Conservation (phyloP, 768 basidiomycete species). For the Candolleomyces eurysporus region DNA sequence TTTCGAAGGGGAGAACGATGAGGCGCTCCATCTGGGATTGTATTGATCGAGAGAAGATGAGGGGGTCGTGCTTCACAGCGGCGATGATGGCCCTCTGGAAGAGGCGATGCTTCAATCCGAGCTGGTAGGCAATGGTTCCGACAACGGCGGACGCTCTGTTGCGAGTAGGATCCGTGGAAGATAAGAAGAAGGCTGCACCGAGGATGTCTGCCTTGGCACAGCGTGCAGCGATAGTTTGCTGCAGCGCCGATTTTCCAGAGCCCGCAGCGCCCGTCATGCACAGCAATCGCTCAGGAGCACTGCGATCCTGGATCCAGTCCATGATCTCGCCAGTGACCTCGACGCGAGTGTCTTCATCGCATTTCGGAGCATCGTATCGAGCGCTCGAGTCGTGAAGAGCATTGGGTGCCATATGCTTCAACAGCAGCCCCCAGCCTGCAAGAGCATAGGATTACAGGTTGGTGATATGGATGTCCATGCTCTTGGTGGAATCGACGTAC, state of each 20-base stretch:
- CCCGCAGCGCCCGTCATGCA: constrained; percentile 2
- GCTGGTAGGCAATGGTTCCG: constrained; percentile 4
- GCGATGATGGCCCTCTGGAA: not conserved
- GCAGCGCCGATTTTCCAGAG: not conserved
- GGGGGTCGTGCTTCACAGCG: not conserved
- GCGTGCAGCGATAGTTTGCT: not conserved
- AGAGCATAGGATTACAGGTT: too few species aligned
- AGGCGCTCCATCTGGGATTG: not conserved
- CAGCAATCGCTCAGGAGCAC: not conserved
- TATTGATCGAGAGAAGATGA: not conserved
- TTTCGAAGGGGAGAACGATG: not conserved
- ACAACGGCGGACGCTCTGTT: not conserved
- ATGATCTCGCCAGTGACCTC: constrained; percentile 2
- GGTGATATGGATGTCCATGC: too few species aligned
- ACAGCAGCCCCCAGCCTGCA: too few species aligned
- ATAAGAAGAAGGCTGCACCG: constrained; percentile 1
- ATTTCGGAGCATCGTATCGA: constrained; percentile 1
- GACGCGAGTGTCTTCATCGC: not conserved
- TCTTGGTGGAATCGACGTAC: too few species aligned
- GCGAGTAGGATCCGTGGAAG: not conserved
- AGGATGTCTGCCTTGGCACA: not conserved
- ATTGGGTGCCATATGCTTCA: not conserved
- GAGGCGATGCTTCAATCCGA: not conserved
- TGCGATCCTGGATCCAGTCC: not conserved
- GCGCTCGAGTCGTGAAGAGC: not conserved